A percentile compares a stretch with the other conserved stretches of the same genome.
These are phyloP conservation scores for Aspergillus fructus DNA, from an alignment of 2,329 filamentous ascomycete species.

Conservation along the genomic window DNA sequence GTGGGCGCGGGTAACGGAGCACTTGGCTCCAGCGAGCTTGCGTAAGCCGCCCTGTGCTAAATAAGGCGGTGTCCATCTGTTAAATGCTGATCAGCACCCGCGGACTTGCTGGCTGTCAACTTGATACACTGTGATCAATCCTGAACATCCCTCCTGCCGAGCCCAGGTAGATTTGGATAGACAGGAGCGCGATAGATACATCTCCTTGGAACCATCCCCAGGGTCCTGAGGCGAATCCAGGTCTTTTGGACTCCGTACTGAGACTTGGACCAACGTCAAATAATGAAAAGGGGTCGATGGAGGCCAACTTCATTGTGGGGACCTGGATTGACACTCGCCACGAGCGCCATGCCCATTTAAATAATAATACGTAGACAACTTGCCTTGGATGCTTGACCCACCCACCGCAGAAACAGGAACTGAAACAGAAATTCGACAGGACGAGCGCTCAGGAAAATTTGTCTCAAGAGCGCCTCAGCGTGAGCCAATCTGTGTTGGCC, in stretches of 20 bases:
- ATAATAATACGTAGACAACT: background rate
- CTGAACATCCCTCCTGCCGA: background rate
- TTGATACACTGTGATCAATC: conserved; percentile 6
- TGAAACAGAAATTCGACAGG: conserved; percentile 6
- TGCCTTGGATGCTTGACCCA: background rate
- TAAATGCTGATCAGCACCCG: conserved; percentile 30
- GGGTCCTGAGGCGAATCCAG: background rate
- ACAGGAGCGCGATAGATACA: background rate
- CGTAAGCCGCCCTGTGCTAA: conserved; percentile 32
- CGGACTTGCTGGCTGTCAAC: conserved; percentile 6
- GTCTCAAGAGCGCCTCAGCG: background rate
- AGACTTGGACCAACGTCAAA: background rate
- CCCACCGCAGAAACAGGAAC: conserved; percentile 2
- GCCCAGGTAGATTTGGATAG: background rate
- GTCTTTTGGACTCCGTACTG: background rate
- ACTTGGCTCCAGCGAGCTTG: conserved; percentile 34
- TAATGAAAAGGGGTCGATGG: conserved; percentile 1
- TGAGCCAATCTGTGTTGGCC: background rate
- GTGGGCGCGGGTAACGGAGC: conserved; percentile 31
- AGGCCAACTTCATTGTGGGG: background rate
- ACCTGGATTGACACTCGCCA: conserved; percentile 1
- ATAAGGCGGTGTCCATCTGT: conserved; percentile 16
- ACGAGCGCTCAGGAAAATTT: background rate
- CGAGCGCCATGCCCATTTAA: background rate
- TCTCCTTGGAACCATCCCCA: background rate